Percentiles rank a stretch among this genome's conserved stretches.
Evolutionary conservation across 1,284 basidiomycete species (phyloP).

Genomic region (Cutaneotrichosporon sp.): DNA sequence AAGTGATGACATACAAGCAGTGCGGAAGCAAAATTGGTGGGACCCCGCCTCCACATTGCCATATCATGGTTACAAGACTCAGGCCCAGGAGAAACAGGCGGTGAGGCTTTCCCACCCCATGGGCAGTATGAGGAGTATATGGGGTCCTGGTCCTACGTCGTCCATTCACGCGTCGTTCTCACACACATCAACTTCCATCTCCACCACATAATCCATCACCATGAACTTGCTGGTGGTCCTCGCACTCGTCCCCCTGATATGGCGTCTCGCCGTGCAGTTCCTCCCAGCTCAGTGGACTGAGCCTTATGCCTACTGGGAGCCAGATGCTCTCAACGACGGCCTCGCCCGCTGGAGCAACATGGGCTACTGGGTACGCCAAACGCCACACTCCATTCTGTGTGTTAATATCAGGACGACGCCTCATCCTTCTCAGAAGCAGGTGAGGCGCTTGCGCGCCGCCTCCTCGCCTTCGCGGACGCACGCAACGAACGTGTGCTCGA

Average conservation of each 20-base stretch:
- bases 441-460: constrained; percentile 61
- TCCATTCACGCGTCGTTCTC: not conserved
- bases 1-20: not conserved
- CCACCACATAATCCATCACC: not conserved
- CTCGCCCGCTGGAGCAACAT: constrained; percentile 44
- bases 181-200: not conserved
- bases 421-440: constrained; percentile 62
- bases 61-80: not conserved
- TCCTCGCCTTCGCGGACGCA: constrained; percentile 57
- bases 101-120: not conserved
- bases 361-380: constrained; percentile 41
- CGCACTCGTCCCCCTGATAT: constrained; percentile 33
- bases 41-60: constrained; percentile 2
- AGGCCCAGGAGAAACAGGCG: not conserved
- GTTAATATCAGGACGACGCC: constrained; percentile 3
- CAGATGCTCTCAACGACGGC: constrained; percentile 33
- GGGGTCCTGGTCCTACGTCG: not conserved
- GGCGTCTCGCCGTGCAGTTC: constrained; percentile 29
- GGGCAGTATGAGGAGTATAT: not conserved
- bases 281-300: constrained; percentile 36
- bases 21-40: not conserved
- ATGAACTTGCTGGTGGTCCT: constrained; percentile 29
- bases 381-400: not conserved
- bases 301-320: constrained; percentile 41
- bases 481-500: constrained; percentile 59